Conservation (phyloP, 257 asterid species). For the Handroanthus guayacan region DNA sequence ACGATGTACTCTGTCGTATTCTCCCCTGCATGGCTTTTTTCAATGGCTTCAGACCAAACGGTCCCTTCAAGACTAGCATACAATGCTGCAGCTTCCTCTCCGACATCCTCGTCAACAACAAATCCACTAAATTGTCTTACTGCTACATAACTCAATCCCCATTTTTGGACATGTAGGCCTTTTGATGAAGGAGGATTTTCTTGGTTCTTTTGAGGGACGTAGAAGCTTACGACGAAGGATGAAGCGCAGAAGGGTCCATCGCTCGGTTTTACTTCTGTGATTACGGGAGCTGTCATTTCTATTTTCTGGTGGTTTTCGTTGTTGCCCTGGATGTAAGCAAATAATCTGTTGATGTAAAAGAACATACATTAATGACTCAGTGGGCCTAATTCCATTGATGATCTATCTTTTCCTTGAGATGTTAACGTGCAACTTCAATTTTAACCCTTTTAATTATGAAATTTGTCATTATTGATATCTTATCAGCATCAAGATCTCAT, state of each 20-base stretch:
- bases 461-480: too few relatives aligned
- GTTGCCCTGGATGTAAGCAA: conserved; percentile 76
- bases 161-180: conserved; percentile 64
- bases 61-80: conserved; percentile 64
- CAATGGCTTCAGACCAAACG: conserved; percentile 62
- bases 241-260: conserved; percentile 89
- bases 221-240: conserved; percentile 72
- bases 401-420: too few relatives aligned
- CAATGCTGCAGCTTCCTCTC: conserved; percentile 69
- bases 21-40: conserved; percentile 52
- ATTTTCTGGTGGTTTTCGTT: conserved; percentile 56
- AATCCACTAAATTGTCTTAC: conserved; percentile 84
- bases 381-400: neutral
- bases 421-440: too few relatives aligned
- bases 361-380: neutral
- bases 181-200: conserved; percentile 69
- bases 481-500: too few relatives aligned
- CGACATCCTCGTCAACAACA: conserved; percentile 56
- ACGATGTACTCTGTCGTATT: conserved; percentile 55
- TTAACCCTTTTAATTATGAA: too few relatives aligned
- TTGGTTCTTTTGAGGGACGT: conserved; percentile 78
- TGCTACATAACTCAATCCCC: conserved; percentile 72
- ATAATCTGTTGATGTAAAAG: conserved; percentile 51
- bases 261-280: conserved; percentile 72
- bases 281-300: conserved; percentile 91